phyloP scores from a whole-genome alignment of 148 eudicot species.

The Pouteria glomerata region DNA sequence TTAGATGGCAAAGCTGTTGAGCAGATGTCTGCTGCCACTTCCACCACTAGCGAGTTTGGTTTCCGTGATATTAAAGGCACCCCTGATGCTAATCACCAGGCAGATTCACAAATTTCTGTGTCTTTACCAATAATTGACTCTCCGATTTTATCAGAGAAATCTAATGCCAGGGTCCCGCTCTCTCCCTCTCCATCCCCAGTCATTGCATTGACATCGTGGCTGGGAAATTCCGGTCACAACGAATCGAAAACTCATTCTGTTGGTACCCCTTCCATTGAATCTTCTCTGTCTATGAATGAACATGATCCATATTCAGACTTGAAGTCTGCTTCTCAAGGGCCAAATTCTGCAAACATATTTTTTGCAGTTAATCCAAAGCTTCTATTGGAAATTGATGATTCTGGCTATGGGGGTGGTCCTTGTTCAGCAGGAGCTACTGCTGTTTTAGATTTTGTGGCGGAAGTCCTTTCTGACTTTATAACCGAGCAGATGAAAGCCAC shows the following conservation, averaged over 20 bases:
- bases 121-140: slow-evolving; percentile 59
- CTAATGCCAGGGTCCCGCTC: slow-evolving; percentile 40
- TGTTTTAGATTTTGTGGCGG: slow-evolving; percentile 84
- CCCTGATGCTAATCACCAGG: slow-evolving; percentile 27
- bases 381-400: slow-evolving; percentile 79
- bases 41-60: slow-evolving; percentile 32
- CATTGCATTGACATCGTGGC: slow-evolving; percentile 60
- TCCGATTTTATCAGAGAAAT: slow-evolving; percentile 73
- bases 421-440: slow-evolving; percentile 96
- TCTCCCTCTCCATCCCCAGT: slow-evolving; percentile 52
- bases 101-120: slow-evolving; percentile 69
- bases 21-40: slow-evolving; percentile 32
- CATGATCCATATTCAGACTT: slow-evolving; percentile 48
- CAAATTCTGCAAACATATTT: slow-evolving; percentile 35
- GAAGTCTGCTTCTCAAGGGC: slow-evolving; percentile 47
- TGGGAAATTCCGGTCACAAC: slow-evolving; percentile 40
- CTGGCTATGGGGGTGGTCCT: slow-evolving; percentile 94
- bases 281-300: slow-evolving; percentile 50
- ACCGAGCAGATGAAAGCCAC: slow-evolving; percentile 92
- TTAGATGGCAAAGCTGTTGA: slow-evolving; percentile 38
- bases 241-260: slow-evolving; percentile 36
- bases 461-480: slow-evolving; percentile 76
- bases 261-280: slow-evolving; percentile 53
- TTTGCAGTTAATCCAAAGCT: slow-evolving; percentile 53
- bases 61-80: slow-evolving; percentile 39